Evolutionary conservation across 768 basidiomycete species (phyloP), one percentile per base, ranked within the genome.

Genomic region (Calocybe gangraenosa): DNA sequence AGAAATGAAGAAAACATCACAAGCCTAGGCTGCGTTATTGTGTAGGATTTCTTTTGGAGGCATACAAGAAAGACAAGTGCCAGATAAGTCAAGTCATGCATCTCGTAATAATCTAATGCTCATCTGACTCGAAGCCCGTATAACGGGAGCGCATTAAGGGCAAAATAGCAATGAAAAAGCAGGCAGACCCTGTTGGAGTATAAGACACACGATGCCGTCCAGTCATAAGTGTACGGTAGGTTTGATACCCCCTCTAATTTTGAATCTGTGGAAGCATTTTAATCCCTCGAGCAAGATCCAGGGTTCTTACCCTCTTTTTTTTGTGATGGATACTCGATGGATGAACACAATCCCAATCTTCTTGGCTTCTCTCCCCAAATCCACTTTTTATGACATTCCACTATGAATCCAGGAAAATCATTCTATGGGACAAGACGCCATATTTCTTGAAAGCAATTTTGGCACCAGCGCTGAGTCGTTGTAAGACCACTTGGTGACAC

Each of bases 381-480:
- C 69, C 10, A 70, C 81, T 35, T 81, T 95, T 49, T 80, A 81
- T n/a, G 75, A 79, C 22, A 82, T 92, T 50, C 65, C 74, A 2
- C 74, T 82, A 17, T 96, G 71, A 71, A 51, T 67, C 76, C 23
- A 92, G 93, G 20, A 88, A 83, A 47, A 68, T 98, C 25, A 94
- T 99, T 49, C 68, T 98, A 5, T 96, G 98, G 64, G 96, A 99
- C 64, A 97, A 98, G 61, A 94, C 96, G n/a, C 95, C 92, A 45
- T 99, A 95, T 65, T 92, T 99, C 63, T 92, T 96, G 14, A 92
- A 94, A 0, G 69, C 81, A 47, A 78, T 97, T 5, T 79, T 99
- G 14, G 75, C 81, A 17, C 87, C 90, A 34, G n/a, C n/a, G n/a
- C n/a, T n/a, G n/a, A n/a, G n/a, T n/a, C n/a, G n/a, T n/a, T n/a